phyloP scores from a whole-genome alignment of 306 rosid species.

The Mimosa pudica region DNA sequence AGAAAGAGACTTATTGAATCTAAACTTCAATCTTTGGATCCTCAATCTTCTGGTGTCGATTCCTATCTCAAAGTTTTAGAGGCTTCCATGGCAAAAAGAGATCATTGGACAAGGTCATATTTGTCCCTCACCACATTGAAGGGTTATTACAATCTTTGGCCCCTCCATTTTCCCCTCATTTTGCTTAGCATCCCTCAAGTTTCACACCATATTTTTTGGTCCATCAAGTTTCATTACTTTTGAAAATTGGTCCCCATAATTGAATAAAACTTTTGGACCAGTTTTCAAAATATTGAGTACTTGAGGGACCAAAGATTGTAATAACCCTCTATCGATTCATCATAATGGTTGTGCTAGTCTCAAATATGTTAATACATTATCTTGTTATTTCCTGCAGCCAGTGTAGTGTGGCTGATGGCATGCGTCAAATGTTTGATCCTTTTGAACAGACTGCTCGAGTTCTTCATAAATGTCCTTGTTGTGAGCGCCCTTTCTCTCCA shows the following conservation, averaged over 20 bases:
- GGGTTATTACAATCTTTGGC: too few relatives aligned
- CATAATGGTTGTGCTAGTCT: constrained; percentile 17
- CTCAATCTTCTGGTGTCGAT: constrained; percentile 61
- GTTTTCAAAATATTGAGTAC: too few relatives aligned
- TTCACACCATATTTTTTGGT: too few relatives aligned
- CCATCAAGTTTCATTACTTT: too few relatives aligned
- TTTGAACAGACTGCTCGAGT: constrained; percentile 95
- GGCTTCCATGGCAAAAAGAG: constrained; percentile 78
- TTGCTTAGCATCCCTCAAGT: too few relatives aligned
- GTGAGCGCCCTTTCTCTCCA: constrained; percentile 85
- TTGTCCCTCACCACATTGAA: constrained; percentile 23
- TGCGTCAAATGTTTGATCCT: constrained; percentile 95
- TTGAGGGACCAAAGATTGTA: too few relatives aligned
- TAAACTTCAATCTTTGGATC: constrained; percentile 74
- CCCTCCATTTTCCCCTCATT: too few relatives aligned
- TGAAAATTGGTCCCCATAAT: too few relatives aligned
- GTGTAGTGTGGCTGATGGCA: constrained; percentile 86
- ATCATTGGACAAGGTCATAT: constrained; percentile 70
- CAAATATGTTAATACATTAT: constrained; percentile 41
- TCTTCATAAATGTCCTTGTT: constrained; percentile 89
- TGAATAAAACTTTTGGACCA: too few relatives aligned
- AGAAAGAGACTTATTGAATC: constrained; percentile 83
- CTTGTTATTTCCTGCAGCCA: constrained; percentile 64
- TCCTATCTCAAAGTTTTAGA: constrained; percentile 67
- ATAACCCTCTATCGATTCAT: neutral